Evolutionary conservation across 805 yeast genomes (phyloP).

Genomic region (Spathaspora passalidarum): DNA sequence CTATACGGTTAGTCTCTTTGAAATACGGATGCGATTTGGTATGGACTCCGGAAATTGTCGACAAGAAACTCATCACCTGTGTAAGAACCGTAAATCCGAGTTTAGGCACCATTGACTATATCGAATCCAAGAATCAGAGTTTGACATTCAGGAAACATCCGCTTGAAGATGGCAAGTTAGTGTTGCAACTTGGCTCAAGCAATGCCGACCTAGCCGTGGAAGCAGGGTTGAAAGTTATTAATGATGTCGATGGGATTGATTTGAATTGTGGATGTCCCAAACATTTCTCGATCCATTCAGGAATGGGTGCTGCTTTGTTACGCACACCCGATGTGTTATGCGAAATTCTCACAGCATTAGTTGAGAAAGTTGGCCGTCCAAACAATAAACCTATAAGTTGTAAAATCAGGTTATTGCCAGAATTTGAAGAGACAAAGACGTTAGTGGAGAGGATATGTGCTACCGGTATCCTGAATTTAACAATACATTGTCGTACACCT

Average conservation of each 20-base stretch:
- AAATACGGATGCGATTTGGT: conserved; percentile 90
- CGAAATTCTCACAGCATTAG: conserved; percentile 64
- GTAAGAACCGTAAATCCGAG: conserved; percentile 56
- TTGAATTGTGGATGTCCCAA: conserved; percentile 97
- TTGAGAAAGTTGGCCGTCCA: conserved; percentile 77
- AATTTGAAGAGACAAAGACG: conserved; percentile 51
- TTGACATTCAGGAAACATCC: conserved; percentile 76
- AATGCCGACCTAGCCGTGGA: conserved; percentile 80
- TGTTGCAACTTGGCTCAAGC: conserved; percentile 90
- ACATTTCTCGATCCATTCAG: conserved; percentile 89
- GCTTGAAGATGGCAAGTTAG: conserved; percentile 49
- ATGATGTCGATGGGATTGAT: conserved; percentile 90
- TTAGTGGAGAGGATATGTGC: conserved; percentile 47
- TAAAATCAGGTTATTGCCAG: conserved; percentile 77
- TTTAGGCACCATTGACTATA: conserved; percentile 60
- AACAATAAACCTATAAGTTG: conserved; percentile 79
- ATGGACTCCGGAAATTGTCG: conserved; percentile 93
- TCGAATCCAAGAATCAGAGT: conserved; percentile 29
- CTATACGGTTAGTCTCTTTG: conserved; percentile 77
- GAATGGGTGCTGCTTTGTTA: conserved; percentile 96
- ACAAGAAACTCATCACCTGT: conserved; percentile 74
- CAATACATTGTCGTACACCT: conserved; percentile 88
- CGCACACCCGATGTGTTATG: conserved; percentile 77
- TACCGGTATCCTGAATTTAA: conserved; percentile 84
- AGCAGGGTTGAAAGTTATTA: conserved; percentile 78